Conservation (phyloP, 805 yeast species). For the Suhomyces sp. region DNA sequence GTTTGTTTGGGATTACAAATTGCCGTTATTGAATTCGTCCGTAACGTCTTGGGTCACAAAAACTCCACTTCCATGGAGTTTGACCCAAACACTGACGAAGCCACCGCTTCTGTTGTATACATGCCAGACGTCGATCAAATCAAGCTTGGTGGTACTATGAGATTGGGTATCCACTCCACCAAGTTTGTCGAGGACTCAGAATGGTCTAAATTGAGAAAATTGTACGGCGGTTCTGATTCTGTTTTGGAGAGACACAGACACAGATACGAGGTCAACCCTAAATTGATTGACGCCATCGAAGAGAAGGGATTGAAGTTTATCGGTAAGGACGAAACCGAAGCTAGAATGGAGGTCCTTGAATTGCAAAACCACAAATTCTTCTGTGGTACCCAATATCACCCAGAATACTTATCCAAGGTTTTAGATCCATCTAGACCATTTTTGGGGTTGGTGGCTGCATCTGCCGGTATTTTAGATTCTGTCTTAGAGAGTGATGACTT, state of each 20-base stretch:
- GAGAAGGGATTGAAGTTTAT: constrained; percentile 78
- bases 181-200: constrained; percentile 67
- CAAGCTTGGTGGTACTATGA: constrained; percentile 98
- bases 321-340: constrained; percentile 86
- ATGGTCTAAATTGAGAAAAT: constrained; percentile 66
- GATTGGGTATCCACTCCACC: constrained; percentile 92
- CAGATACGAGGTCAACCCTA: constrained; percentile 95
- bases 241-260: constrained; percentile 97
- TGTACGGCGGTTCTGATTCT: constrained; percentile 67
- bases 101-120: constrained; percentile 77
- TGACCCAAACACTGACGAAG: constrained; percentile 56
- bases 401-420: constrained; percentile 95
- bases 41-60: constrained; percentile 68
- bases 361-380: constrained; percentile 82
- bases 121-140: constrained; percentile 98
- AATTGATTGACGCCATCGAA: constrained; percentile 68
- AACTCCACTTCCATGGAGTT: constrained; percentile 83
- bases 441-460: constrained; percentile 93
- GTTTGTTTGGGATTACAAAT: constrained; percentile 96
- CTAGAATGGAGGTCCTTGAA: constrained; percentile 94
- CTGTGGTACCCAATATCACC: constrained; percentile 97
- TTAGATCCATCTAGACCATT: constrained; percentile 96
- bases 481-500: constrained; percentile 49
- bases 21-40: constrained; percentile 90
- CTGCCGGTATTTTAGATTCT: constrained; percentile 76